phyloP scores from a whole-genome alignment of 2,329 filamentous ascomycete species.

The Ustilaginoidea virens region DNA sequence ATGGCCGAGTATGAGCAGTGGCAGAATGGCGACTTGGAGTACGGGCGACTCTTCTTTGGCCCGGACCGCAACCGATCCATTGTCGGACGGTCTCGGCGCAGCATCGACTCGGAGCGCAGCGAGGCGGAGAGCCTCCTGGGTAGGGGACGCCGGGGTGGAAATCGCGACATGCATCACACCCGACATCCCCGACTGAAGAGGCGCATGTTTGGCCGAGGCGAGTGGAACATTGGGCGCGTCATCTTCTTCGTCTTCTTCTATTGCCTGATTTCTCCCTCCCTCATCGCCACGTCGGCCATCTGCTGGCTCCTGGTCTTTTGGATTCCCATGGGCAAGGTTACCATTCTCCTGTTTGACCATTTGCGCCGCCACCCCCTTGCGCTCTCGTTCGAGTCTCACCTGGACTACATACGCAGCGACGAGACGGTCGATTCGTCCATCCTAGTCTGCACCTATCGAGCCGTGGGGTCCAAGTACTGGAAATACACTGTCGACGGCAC shows the following conservation, averaged over 20 bases:
- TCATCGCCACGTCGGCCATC: slow-evolving; percentile 71
- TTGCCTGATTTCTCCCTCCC: slow-evolving; percentile 70
- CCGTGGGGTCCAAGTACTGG: slow-evolving; percentile 91
- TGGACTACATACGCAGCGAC: slow-evolving; percentile 53
- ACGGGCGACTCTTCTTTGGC: slow-evolving; percentile 90
- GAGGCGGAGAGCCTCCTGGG: slow-evolving; percentile 86
- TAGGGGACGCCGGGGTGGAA: slow-evolving; percentile 35
- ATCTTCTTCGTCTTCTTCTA: slow-evolving; percentile 97
- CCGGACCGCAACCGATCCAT: slow-evolving; percentile 65
- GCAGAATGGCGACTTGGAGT: slow-evolving; percentile 94
- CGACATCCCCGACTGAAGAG: slow-evolving; percentile 45
- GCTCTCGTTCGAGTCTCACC: slow-evolving; percentile 82
- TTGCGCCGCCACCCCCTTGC: slow-evolving; percentile 84
- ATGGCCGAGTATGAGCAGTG: slow-evolving; percentile 98
- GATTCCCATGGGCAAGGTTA: slow-evolving; percentile 97
- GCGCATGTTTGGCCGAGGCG: slow-evolving; percentile 80
- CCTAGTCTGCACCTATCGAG: slow-evolving; percentile 89
- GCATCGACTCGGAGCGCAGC: slow-evolving; percentile 67
- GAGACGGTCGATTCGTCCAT: slow-evolving; percentile 70
- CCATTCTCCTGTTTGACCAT: slow-evolving; percentile 77
- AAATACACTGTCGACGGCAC: slow-evolving; percentile 98
- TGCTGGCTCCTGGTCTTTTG: slow-evolving; percentile 97
- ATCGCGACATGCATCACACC: slow-evolving; percentile 18
- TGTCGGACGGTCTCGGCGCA: slow-evolving; percentile 72
- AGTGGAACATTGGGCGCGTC: slow-evolving; percentile 90